Base-by-base conservation (phyloP, 805 yeast species). In the Candida silvicultrix region DNA sequence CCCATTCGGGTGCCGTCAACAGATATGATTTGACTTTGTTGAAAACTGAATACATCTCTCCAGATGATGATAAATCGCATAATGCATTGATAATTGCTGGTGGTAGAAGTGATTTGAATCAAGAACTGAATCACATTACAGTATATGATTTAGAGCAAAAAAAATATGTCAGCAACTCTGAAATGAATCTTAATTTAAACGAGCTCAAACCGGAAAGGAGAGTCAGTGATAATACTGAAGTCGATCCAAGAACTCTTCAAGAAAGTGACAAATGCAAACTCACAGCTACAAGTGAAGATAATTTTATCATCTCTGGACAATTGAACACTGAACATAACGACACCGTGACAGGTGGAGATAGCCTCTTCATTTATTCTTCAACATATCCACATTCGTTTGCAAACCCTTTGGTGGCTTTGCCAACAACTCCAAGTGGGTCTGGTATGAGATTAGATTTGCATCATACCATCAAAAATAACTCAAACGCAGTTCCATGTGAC, bases 21-120 rank as follows among this genome's bases (percentile, higher is more conserved):
- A 66, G 89, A 45, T 83, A 65, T 56, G 74, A 75, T 48, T 87
- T 81, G 56, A 67, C 75, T 21, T 62, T 79, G 63, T 66, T 77
- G 20, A 54, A 71, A 10, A 53, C 75, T 5, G 62, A 66, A 35
- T 65, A 67, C 28, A 53, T 75, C 19, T 57, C 69, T 0, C 63
- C 70, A 21, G 63, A 66, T 4, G 67, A 64, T 45, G 62, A 60
- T 37, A 18, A 62, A 61, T 3, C 69, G 62, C 55, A 80, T 71
- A 69, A 64, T 20, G 83, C 83, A 0, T 45, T 81, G 7, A 58
- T 75, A 20, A 65, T 78, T n/a, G 66, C 74, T 2, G 85, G 85
- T 10, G 86, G 85, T 2, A 59, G 67, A 46, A 74, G 71, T 51
- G 58, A 47, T 6, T 44, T 64, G 38, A 48, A 53, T 36, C 43